phyloP scores from a whole-genome alignment of 2,329 filamentous ascomycete species.

The Fusarium newnesense region DNA sequence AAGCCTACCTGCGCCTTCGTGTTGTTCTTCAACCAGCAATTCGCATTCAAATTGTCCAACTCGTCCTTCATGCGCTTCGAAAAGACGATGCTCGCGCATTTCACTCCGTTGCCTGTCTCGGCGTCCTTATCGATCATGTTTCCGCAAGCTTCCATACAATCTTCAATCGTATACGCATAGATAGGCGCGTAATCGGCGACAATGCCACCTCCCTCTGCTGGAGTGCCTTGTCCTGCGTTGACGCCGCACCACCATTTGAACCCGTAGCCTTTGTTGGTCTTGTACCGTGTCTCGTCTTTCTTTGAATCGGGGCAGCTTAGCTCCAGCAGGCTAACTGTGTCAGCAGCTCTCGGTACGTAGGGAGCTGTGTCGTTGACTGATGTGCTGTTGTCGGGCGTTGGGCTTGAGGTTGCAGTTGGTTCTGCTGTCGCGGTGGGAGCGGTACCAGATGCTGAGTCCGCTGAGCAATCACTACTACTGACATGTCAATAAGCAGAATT shows the following conservation, averaged over 20 bases:
- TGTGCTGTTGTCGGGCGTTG: conserved; percentile 13
- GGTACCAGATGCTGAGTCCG: background rate
- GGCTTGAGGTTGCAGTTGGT: conserved; percentile 17
- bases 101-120: background rate
- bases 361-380: conserved; percentile 18
- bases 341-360: conserved; percentile 19
- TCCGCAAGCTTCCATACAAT: conserved; percentile 25
- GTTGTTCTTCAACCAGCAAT: conserved; percentile 27
- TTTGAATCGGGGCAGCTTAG: conserved; percentile 11
- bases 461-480: conserved; percentile 8
- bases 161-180: conserved; percentile 13
- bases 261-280: conserved; percentile 28
- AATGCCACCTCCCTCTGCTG: conserved; percentile 15
- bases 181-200: conserved; percentile 11
- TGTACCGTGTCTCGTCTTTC: conserved; percentile 15
- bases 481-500: background rate
- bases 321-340: background rate
- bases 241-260: conserved; percentile 35
- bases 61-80: conserved; percentile 8
- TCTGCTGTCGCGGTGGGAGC: conserved; percentile 15
- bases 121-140: conserved; percentile 24
- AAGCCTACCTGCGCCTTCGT: background rate
- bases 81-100: conserved; percentile 22
- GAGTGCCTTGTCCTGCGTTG: conserved; percentile 1
- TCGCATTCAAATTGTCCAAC: background rate